phyloP scores from a whole-genome alignment of 805 yeast genomes.

The Candida vaughaniae region DNA sequence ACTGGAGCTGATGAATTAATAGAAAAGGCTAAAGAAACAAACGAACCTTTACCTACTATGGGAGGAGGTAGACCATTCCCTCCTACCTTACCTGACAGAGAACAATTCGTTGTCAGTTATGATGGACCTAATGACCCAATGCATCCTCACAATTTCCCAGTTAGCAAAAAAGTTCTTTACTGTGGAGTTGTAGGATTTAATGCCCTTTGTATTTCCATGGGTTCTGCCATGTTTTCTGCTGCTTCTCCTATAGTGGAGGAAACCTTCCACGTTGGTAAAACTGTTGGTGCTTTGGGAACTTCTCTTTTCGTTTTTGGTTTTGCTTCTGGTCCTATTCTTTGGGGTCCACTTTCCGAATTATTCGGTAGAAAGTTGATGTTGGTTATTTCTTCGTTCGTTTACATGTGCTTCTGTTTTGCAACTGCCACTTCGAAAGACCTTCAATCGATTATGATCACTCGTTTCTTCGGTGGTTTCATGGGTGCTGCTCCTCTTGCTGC shows the following conservation, averaged over 20 bases:
- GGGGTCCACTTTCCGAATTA: constrained; percentile 50
- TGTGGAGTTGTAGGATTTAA: constrained; percentile 29
- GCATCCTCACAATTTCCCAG: constrained; percentile 79
- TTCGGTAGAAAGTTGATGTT: constrained; percentile 43
- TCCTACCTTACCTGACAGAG: constrained; percentile 54
- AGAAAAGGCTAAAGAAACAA: constrained; percentile 22
- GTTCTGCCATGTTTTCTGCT: constrained; percentile 80
- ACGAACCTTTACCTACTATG: constrained; percentile 47
- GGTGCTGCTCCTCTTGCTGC: constrained; percentile 88
- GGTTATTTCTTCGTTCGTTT: constrained; percentile 39
- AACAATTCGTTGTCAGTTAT: constrained; percentile 62
- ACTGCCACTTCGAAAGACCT: constrained; percentile 76
- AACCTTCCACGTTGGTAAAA: constrained; percentile 56
- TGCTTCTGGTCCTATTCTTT: constrained; percentile 86
- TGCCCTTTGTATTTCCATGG: constrained; percentile 56
- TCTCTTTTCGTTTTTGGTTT: constrained; percentile 88
- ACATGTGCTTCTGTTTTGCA: constrained; percentile 51
- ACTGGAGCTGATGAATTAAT: constrained; percentile 28
- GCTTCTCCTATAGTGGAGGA: constrained; percentile 49
- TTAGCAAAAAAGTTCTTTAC: constrained; percentile 20
- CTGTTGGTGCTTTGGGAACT: constrained; percentile 72
- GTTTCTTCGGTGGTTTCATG: constrained; percentile 76
- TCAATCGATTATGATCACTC: constrained; percentile 72
- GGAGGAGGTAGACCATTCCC: constrained; percentile 68
- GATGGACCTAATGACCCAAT: constrained; percentile 79